Evolutionary conservation across 140 eudicot genomes (phyloP), one percentile per base, ranked within the genome.

Genomic region (Erigeron philadelphicus): DNA sequence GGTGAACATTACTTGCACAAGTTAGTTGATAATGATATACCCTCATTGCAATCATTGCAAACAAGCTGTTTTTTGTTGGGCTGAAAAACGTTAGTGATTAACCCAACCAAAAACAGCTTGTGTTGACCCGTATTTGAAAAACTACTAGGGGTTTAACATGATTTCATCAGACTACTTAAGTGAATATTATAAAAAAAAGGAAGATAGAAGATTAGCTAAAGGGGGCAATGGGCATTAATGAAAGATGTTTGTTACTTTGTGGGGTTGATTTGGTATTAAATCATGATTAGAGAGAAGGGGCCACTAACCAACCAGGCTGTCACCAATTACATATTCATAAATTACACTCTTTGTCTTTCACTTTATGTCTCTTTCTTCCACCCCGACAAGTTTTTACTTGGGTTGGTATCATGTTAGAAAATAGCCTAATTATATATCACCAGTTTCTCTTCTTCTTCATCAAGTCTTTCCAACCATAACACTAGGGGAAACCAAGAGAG

Each of bases 281-380:
- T 77, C 54, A 74, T 74, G 55, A 80, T 77, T 71, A 70, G 72
- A 44, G 64, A 63, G 19, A 42, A 68, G 70, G 81, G 85, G 64
- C 74, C 79, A 71, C 13, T 66, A 70, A 78, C 79, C 83, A 70
- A 78, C 79, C 83, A 81, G 84, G 72, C 87, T 84, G 89, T 75
- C 84, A 76, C 69, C 69, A 76, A 69, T 76, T 69, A 69, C 49
- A 57, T 60, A 61, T 50, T 41, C 71, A 76, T 69, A 53, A 50
- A 49, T 25, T 64, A 63, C 82, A 53, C 73, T 78, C 64, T 81
- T 81, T 52, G 60, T 66, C 70, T 73, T 53, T 68, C 75, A 81
- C 79, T 68, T 75, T 76, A 61, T 69, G 80, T 76, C 70, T 81
- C 67, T 63, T 69, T 71, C 74, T 65, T 69, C 57, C 69, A 25